phyloP scores from a whole-genome alignment of 768 basidiomycete genomes.

The Boletus reticulatus region DNA sequence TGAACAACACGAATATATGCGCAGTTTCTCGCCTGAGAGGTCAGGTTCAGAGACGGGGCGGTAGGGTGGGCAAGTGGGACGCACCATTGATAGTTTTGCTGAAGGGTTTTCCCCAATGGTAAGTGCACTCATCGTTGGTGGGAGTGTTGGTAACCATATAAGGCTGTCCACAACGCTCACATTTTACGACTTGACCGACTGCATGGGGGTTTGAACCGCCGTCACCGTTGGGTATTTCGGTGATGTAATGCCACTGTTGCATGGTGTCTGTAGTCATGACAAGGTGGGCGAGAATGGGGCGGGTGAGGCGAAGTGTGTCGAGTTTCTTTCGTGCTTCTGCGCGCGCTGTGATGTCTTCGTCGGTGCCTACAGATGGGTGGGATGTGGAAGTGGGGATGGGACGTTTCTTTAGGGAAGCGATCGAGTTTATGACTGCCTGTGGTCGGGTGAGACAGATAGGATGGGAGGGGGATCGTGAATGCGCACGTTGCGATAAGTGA shows the following conservation, averaged over 20 bases:
- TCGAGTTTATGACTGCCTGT: conserved; percentile 51
- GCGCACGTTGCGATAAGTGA: conserved; percentile 81
- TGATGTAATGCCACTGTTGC: conserved; percentile 66
- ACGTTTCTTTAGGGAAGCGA: conserved; percentile 52
- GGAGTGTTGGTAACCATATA: conserved; percentile 66
- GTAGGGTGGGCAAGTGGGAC: conserved; percentile 11
- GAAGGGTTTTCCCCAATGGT: conserved; percentile 80
- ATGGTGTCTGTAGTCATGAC: conserved; percentile 59
- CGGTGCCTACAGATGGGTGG: conserved; percentile 79
- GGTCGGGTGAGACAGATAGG: conserved; percentile 9
- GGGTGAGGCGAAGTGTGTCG: conserved; percentile 51
- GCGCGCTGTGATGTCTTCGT: conserved; percentile 57
- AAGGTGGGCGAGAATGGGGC: conserved; percentile 52
- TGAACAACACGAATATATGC: conserved; percentile 82
- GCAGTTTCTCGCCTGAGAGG: conserved; percentile 59
- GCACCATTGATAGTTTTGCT: conserved; percentile 64
- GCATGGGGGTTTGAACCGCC: conserved; percentile 66
- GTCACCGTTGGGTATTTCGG: conserved; percentile 59
- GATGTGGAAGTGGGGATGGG: conserved; percentile 52
- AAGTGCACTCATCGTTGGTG: conserved; percentile 62
- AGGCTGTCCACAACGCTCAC: conserved; percentile 74
- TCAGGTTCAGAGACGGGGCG: background rate
- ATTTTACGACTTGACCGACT: conserved; percentile 61
- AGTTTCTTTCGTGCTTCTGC: conserved; percentile 53
- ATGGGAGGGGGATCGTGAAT: background rate